Evolutionary conservation across 23 red algal genomes (phyloP).

Genomic region (Gracilaria gracilis): DNA sequence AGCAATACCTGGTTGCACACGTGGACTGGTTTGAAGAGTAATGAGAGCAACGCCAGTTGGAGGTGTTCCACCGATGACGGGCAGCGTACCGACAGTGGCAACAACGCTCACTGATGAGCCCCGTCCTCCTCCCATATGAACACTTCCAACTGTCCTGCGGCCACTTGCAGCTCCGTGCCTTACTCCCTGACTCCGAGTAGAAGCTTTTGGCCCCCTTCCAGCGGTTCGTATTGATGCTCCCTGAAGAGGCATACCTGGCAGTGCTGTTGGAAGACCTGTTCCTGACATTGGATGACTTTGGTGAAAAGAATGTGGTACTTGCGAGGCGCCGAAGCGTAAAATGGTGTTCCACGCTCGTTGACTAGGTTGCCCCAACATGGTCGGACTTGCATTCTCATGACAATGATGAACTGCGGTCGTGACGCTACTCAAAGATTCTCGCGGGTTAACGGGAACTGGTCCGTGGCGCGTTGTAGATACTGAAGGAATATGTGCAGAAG

Average conservation of each 20-base stretch:
- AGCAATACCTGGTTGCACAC: not conserved
- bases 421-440: slow-evolving; percentile 24
- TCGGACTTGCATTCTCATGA: slow-evolving; percentile 3
- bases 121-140: slow-evolving; percentile 28
- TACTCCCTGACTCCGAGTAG: not conserved
- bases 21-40: slow-evolving; percentile 3
- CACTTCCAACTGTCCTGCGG: slow-evolving; percentile 29
- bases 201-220: slow-evolving; percentile 1
- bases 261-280: slow-evolving; percentile 25
- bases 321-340: not conserved
- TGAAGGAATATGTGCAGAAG: not conserved
- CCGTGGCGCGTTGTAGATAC: not conserved
- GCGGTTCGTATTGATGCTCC: not conserved
- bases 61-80: not conserved
- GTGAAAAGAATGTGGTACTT: not conserved
- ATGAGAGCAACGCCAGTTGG: not conserved
- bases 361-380: not conserved
- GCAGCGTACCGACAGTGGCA: not conserved
- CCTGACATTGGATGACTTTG: slow-evolving; percentile 8
- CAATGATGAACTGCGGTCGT: not conserved
- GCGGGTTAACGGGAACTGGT: not conserved
- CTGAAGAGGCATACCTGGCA: slow-evolving; percentile 29
- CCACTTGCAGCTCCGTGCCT: not conserved
- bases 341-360: slow-evolving; percentile 26
- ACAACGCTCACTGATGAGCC: slow-evolving; percentile 23